A percentile compares a stretch with the other conserved stretches of the same genome.
Conservation (phyloP, 2,329 filamentous ascomycete species). For the Ceratocystis harringtonii region DNA sequence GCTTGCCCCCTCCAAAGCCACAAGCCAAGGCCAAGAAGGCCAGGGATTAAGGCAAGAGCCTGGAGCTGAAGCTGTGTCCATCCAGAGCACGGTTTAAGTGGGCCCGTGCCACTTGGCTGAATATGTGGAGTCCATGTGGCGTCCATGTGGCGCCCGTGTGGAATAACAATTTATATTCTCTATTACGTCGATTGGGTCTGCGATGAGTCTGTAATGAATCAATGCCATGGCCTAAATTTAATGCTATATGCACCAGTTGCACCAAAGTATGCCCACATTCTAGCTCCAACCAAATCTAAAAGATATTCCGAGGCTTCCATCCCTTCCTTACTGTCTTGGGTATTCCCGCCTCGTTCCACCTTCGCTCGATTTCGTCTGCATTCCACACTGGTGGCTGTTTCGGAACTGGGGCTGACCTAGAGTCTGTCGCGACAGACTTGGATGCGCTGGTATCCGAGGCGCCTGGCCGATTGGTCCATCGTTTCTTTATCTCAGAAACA, state of each 20-base stretch:
- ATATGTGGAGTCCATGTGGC: neutral
- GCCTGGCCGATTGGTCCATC: neutral
- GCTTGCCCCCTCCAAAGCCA: neutral
- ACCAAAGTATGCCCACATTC: neutral
- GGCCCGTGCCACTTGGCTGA: neutral
- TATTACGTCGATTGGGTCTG: neutral
- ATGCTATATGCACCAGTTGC: neutral
- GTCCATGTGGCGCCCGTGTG: neutral
- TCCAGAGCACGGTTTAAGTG: neutral
- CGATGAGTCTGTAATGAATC: neutral
- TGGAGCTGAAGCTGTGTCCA: neutral
- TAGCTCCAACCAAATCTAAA: neutral
- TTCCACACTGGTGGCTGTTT: neutral
- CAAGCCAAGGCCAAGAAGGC: too few species aligned
- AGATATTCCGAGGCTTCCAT: neutral
- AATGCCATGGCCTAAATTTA: neutral
- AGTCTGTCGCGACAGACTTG: neutral
- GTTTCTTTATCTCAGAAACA: neutral
- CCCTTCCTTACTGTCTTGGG: neutral
- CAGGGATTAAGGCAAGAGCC: neutral
- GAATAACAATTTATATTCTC: neutral
- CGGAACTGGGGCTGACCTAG: neutral
- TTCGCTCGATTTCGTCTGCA: neutral
- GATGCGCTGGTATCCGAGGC: neutral
- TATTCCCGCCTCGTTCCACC: neutral